Conservation (phyloP, 306 rosid species). For the Fagus crenata region DNA sequence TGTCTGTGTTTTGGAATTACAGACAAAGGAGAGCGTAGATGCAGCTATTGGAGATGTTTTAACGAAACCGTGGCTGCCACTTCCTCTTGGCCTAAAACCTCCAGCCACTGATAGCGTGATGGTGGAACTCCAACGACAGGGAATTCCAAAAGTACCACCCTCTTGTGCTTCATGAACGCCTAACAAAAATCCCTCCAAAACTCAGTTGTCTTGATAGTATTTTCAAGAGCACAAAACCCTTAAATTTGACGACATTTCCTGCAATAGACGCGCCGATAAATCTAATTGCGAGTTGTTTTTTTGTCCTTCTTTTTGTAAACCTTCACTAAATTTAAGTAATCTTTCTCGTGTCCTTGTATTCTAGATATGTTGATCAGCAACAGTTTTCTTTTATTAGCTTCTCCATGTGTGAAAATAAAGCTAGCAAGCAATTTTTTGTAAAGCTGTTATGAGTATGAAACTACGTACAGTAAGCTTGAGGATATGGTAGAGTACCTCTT, state of each 20-base stretch:
- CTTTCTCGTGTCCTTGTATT: constrained; percentile 15
- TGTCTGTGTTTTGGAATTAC: constrained; percentile 6
- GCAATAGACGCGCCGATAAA: constrained; percentile 27
- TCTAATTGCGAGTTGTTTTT: constrained; percentile 30
- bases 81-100: constrained; percentile 84
- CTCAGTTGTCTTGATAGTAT: constrained; percentile 8
- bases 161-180: constrained; percentile 39
- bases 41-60: constrained; percentile 82
- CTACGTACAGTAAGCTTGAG: not conserved
- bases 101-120: constrained; percentile 70
- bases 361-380: not conserved
- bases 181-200: not conserved
- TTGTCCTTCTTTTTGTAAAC: not conserved
- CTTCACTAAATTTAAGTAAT: not conserved
- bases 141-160: constrained; percentile 76
- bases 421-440: constrained; percentile 29
- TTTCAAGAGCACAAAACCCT: constrained; percentile 32
- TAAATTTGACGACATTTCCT: constrained; percentile 65
- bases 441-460: constrained; percentile 10
- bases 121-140: constrained; percentile 79
- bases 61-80: constrained; percentile 85
- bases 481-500: no score
- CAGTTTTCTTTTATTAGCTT: constrained; percentile 16
- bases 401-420: constrained; percentile 21
- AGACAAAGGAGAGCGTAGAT: constrained; percentile 92